phyloP scores from a whole-genome alignment of 2,329 filamentous ascomycete genomes.

The Leptodontidium sp. region DNA sequence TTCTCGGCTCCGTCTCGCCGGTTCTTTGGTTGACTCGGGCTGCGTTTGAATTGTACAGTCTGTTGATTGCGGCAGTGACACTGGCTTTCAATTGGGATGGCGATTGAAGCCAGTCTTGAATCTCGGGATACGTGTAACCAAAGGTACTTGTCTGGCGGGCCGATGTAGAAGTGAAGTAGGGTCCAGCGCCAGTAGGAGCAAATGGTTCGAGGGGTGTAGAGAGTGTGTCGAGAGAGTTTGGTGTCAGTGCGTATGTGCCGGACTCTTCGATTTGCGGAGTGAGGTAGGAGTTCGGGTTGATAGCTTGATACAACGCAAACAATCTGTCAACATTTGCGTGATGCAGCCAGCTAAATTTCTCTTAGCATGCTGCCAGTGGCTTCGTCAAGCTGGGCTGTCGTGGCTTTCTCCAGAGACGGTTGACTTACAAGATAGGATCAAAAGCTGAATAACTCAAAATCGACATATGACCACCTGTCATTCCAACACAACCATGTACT shows the following conservation, averaged over 20 bases:
- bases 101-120: constrained; percentile 60
- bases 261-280: constrained; percentile 45
- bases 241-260: constrained; percentile 45
- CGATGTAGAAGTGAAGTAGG: constrained; percentile 36
- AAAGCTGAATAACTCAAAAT: constrained; percentile 54
- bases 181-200: constrained; percentile 41
- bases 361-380: not conserved
- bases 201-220: constrained; percentile 41
- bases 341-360: constrained; percentile 55
- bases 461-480: constrained; percentile 50
- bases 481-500: constrained; percentile 53
- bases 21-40: constrained; percentile 19
- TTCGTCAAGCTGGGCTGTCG: too few relatives aligned
- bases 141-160: constrained; percentile 35
- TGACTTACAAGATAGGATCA: constrained; percentile 56
- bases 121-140: constrained; percentile 43
- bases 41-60: constrained; percentile 52
- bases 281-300: constrained; percentile 47
- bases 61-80: constrained; percentile 66
- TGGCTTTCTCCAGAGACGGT: not conserved
- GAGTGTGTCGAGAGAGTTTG: constrained; percentile 42
- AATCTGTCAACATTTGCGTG: constrained; percentile 68
- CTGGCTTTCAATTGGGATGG: constrained; percentile 62
- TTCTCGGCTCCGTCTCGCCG: not conserved
- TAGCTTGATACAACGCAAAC: constrained; percentile 59